These are phyloP conservation scores for Amoebophrya sp. DNA, from an alignment of 169 alveolate species.

Conservation along the genomic window DNA sequence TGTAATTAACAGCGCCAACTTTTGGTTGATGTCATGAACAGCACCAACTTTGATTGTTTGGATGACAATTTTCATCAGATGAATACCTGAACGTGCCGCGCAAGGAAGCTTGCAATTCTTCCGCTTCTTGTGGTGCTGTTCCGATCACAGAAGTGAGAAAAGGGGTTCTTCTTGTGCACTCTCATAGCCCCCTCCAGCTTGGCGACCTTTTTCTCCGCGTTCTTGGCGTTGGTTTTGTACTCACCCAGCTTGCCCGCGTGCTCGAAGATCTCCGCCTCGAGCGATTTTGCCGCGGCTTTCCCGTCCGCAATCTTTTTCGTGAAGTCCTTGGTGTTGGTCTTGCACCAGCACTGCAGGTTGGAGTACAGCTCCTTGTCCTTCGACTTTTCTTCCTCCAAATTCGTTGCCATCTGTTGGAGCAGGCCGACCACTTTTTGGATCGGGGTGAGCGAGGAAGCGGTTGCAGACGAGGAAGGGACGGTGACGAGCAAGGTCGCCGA, in stretches of 20 bases:
- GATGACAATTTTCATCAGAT: no score
- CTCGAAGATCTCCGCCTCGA: not conserved
- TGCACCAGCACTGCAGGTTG: constrained; percentile 19
- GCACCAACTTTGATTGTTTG: no score
- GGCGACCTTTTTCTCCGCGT: not conserved
- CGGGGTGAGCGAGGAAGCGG: no score
- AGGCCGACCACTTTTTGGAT: not conserved
- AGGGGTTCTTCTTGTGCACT: no score
- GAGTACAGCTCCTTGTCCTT: not conserved
- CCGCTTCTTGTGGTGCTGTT: no score
- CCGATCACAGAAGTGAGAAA: no score
- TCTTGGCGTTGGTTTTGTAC: not conserved
- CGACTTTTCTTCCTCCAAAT: not conserved
- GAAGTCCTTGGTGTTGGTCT: not conserved
- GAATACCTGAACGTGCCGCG: no score
- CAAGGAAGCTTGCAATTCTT: no score
- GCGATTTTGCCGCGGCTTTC: not conserved
- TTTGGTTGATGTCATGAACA: no score
- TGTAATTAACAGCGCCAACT: no score
- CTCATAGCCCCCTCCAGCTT: constrained; percentile 11
- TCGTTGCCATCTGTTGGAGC: not conserved
- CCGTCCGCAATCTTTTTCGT: not conserved
- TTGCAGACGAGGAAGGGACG: no score
- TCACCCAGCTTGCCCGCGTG: not conserved
- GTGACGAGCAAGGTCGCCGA: no score